Base-by-base conservation (phyloP, 768 basidiomycete species). In the Suillus brevipes region DNA sequence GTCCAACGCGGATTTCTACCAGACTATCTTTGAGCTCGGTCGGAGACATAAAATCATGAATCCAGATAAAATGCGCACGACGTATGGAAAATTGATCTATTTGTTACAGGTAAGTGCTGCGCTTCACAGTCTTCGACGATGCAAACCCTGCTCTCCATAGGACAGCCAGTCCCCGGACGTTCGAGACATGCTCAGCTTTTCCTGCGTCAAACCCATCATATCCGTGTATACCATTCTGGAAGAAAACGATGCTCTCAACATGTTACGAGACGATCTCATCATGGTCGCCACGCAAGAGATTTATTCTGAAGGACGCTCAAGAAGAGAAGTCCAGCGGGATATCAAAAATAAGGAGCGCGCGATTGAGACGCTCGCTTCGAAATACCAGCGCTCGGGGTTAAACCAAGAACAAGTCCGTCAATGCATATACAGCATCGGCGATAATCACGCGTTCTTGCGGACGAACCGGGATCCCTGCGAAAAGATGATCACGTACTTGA, bases 41-140 rank as follows among this genome's bases (percentile, higher is more conserved):
- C 81, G 92, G 59, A 83, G 92, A 64, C 91, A 94, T 73, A 94
- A 94, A 75, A 94, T 95, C 72, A 93, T 91, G 91, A 95, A 94
- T 70, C 93, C 93, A 0, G 93, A 94, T 72, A 94, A 94, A 70
- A 94, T 94, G 92, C 84, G 93, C 31, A 88, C 90, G 36, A 94
- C 91, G 9, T 95, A 95, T 66, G 93, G 93, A 12, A 94, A 94
- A 72, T 78, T 94, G 65, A 88, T 94, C 40, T 94, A 94, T 75
- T 78, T 94, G 63, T 83, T 94, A 40, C 91, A 93, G 84, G 91
- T 90, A 66, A 68, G 81, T 71, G 58, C 16, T 37, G 20, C 6
- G 43, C 53, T 16, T 18, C 38, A 3, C 28, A 25, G 7, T 12
- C n/a, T 18, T 31, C n/a, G 52, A 31, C 31, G 37, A 23, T 37